These are phyloP conservation scores for Phytophthora macrochlamydospora DNA, from an alignment of 352 stramenopile genomes.

Conservation along the genomic window DNA sequence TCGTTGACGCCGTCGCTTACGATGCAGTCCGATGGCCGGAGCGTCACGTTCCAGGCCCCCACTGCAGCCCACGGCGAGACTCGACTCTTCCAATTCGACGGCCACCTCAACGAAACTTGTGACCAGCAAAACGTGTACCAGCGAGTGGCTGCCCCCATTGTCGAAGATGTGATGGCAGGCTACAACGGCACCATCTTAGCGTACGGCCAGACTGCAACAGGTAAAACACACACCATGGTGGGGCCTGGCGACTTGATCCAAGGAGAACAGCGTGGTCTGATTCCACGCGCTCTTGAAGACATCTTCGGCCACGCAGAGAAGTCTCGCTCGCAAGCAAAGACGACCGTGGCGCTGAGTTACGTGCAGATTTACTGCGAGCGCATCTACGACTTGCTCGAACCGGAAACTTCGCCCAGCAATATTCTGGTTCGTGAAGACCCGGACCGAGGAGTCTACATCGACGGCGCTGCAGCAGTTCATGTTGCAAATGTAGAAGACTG, in stretches of 20 bases:
- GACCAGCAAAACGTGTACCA: constrained; percentile 61
- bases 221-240: constrained; percentile 80
- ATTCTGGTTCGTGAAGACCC: constrained; percentile 71
- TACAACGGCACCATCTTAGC: constrained; percentile 75
- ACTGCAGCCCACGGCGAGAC: constrained; percentile 29
- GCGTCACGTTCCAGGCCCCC: constrained; percentile 32
- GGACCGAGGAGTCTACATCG: constrained; percentile 69
- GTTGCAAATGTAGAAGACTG: constrained; percentile 56
- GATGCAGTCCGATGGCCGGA: constrained; percentile 36
- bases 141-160: constrained; percentile 51
- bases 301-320: constrained; percentile 55
- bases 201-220: constrained; percentile 69
- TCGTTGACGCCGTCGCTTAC: constrained; percentile 28
- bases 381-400: constrained; percentile 72
- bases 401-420: constrained; percentile 38
- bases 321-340: constrained; percentile 35
- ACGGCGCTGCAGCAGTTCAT: constrained; percentile 49
- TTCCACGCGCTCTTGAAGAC: constrained; percentile 64
- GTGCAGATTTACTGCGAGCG: constrained; percentile 86
- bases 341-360: constrained; percentile 67
- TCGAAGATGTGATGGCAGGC: constrained; percentile 66
- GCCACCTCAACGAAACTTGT: constrained; percentile 42
- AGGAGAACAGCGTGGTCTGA: constrained; percentile 51
- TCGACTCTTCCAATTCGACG: constrained; percentile 67
- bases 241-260: constrained; percentile 41